Conservation (phyloP, 169 alveolate genomes). For the Plasmodium berghei region DNA sequence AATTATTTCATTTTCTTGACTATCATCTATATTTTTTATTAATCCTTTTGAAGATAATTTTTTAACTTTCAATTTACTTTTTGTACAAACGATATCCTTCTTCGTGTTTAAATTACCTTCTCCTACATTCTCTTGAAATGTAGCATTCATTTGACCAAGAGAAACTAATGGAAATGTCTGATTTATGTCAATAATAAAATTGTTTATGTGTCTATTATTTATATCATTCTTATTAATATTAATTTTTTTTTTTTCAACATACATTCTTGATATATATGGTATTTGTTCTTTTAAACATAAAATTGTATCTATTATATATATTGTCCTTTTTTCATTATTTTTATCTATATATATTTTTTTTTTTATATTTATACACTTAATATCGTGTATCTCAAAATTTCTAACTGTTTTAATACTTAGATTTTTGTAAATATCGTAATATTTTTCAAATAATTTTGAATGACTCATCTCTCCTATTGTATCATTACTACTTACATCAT, state of each 20-base stretch:
- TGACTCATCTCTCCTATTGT: conserved; percentile 8
- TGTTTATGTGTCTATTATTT: conserved; percentile 26
- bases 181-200: conserved; percentile 46
- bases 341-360: conserved; percentile 21
- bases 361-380: conserved; percentile 33
- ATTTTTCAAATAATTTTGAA: conserved; percentile 48
- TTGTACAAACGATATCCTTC: conserved; percentile 10
- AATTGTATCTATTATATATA: conserved; percentile 45
- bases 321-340: conserved; percentile 6
- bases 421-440: conserved; percentile 35
- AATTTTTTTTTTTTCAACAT: conserved; percentile 16
- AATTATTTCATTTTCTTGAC: conserved; percentile 11
- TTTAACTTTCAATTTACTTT: conserved; percentile 27
- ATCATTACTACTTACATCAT: not conserved
- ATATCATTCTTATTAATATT: not conserved
- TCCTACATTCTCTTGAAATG: conserved; percentile 39
- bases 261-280: conserved; percentile 57
- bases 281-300: conserved; percentile 67
- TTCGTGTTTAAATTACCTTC: conserved; percentile 25
- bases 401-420: conserved; percentile 23
- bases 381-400: conserved; percentile 62
- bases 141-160: conserved; percentile 30
- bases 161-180: conserved; percentile 47
- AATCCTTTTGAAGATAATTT: conserved; percentile 16
- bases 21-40: conserved; percentile 12